A percentile compares a stretch with the other conserved stretches of the same genome.
phyloP scores from a whole-genome alignment of 257 asterid species.

The Paulownia fortunei region DNA sequence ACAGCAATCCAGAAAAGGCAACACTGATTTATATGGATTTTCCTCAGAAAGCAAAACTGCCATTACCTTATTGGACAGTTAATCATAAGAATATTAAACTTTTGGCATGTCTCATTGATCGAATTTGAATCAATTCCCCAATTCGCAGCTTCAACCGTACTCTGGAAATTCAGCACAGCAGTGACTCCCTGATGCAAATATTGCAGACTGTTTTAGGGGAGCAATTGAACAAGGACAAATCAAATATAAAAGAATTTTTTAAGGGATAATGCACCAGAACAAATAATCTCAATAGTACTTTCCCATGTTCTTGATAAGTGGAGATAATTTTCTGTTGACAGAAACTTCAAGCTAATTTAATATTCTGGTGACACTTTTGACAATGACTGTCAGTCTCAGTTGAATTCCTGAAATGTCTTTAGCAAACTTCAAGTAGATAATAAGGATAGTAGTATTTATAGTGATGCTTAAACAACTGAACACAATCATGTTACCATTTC shows the following conservation, averaged over 20 bases:
- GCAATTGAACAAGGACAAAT: conserved; percentile 32
- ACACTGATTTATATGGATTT: neutral
- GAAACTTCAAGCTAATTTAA: neutral
- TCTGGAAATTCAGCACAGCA: conserved; percentile 92
- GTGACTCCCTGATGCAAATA: conserved; percentile 83
- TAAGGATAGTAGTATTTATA: neutral
- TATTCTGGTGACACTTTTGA: neutral
- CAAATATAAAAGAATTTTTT: conserved; percentile 1
- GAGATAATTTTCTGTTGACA: neutral
- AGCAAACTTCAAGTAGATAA: neutral
- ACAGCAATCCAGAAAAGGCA: neutral
- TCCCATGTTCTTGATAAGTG: neutral
- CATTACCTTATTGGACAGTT: conserved; percentile 88
- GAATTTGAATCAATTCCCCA: conserved; percentile 83
- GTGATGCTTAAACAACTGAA: neutral
- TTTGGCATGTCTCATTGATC: conserved; percentile 83
- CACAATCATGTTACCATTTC: neutral
- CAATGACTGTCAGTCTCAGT: neutral
- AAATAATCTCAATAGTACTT: neutral
- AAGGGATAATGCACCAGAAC: neutral
- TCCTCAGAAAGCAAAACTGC: neutral
- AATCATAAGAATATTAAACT: conserved; percentile 77
- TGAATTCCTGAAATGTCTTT: neutral
- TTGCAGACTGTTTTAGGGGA: conserved; percentile 38
- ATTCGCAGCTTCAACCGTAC: conserved; percentile 78